Percentiles rank a stretch among this genome's conserved stretches.
These are phyloP conservation scores for Plantago coronopus DNA, from an alignment of 305 asterid species.

Conservation along the genomic window DNA sequence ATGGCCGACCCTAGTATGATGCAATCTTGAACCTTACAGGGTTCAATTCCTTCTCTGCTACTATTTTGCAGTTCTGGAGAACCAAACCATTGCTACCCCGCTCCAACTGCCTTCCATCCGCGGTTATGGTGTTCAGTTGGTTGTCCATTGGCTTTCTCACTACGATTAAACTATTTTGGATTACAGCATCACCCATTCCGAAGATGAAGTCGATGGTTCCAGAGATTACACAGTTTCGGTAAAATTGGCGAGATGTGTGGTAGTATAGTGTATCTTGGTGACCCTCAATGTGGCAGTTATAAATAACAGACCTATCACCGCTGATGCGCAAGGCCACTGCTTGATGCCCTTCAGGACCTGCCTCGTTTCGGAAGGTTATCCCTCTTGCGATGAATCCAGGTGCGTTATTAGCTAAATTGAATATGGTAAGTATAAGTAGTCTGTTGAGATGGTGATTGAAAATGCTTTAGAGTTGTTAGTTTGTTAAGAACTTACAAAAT, in stretches of 20 bases:
- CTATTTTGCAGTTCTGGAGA: constrained; percentile 39
- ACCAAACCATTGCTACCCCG: constrained; percentile 27
- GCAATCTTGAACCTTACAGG: constrained; percentile 18
- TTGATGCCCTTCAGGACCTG: constrained; percentile 42
- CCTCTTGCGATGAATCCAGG: too few relatives aligned
- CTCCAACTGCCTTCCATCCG: constrained; percentile 32
- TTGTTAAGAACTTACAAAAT: constrained; percentile 37
- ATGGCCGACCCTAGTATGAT: constrained; percentile 35
- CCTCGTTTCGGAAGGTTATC: constrained; percentile 35
- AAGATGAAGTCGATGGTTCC: constrained; percentile 45
- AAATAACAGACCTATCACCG: constrained; percentile 36
- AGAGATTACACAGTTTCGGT: constrained; percentile 35
- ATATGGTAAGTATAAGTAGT: too few relatives aligned
- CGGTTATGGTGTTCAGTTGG: constrained; percentile 36
- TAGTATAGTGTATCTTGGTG: constrained; percentile 38
- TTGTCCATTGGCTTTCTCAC: constrained; percentile 39
- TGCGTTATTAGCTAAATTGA: too few relatives aligned
- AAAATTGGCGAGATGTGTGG: constrained; percentile 36
- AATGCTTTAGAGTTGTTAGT: too few relatives aligned
- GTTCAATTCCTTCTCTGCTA: constrained; percentile 23
- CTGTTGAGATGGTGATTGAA: too few relatives aligned
- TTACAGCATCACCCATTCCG: constrained; percentile 26
- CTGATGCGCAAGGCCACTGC: constrained; percentile 38
- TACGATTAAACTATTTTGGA: constrained; percentile 36
- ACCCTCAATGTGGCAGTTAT: constrained; percentile 39